Conservation (phyloP, 139 green algal genomes). For the Tetraselmis striata region DNA sequence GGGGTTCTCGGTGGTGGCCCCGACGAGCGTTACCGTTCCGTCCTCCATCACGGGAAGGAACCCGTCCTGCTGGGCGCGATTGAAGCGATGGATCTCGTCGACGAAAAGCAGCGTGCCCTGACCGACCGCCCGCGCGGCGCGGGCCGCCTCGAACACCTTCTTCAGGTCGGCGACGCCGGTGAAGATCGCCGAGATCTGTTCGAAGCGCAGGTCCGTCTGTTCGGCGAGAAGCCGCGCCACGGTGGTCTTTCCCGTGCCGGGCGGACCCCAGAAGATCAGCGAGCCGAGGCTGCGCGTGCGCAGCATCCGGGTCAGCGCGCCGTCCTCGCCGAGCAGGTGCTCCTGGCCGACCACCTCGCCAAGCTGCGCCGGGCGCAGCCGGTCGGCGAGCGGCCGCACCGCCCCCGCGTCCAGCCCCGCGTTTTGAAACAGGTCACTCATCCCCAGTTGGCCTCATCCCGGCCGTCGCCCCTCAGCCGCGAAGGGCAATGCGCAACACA, state of each 20-base stretch:
- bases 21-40: neutral
- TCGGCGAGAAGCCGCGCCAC: neutral
- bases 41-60: slow-evolving; percentile 5
- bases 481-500: no score
- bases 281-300: neutral
- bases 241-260: neutral
- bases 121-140: neutral
- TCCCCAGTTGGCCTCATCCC: no score
- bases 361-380: neutral
- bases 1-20: slow-evolving; percentile 10
- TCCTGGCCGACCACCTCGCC: neutral
- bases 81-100: slow-evolving; percentile 8
- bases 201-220: neutral
- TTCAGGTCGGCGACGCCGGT: neutral
- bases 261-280: neutral
- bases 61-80: slow-evolving; percentile 4
- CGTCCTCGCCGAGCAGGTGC: neutral
- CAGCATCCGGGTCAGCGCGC: neutral
- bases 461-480: no score
- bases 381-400: neutral
- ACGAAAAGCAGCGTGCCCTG: slow-evolving; percentile 7
- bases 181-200: neutral
- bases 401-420: no score
- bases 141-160: neutral
- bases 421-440: no score